Evolutionary conservation across 148 eudicot species (phyloP).

Genomic region (Fagopyrum tataricum): DNA sequence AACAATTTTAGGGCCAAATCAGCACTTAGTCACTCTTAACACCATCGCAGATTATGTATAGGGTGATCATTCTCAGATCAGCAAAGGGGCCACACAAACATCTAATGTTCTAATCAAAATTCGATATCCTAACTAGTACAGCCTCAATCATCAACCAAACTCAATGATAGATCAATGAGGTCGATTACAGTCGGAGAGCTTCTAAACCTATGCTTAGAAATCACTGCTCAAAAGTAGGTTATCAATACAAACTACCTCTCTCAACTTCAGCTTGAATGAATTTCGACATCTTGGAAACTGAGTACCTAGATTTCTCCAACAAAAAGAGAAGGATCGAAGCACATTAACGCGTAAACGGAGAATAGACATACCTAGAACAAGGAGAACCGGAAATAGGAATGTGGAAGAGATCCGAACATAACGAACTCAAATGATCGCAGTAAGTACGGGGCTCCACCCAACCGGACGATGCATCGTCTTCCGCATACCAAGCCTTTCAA

Average conservation of each 20-base stretch:
- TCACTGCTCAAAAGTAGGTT: background rate
- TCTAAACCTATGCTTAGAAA: background rate
- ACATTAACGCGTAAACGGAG: background rate
- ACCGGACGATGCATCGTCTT: conserved; percentile 28
- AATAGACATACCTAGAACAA: conserved; percentile 30
- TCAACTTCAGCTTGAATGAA: background rate
- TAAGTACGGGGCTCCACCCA: conserved; percentile 43
- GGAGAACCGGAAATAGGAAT: conserved; percentile 30
- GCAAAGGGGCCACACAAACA: background rate
- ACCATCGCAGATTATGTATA: background rate
- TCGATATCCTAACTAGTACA: background rate
- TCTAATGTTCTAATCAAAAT: background rate
- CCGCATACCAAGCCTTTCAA: conserved; percentile 20
- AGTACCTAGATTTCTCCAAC: background rate
- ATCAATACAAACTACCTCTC: background rate
- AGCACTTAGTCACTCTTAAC: background rate
- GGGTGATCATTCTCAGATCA: background rate
- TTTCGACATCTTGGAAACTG: background rate
- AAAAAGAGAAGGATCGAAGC: background rate
- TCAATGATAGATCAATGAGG: background rate
- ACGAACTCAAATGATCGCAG: conserved; percentile 32
- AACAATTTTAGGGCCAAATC: background rate
- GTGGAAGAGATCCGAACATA: conserved; percentile 29
- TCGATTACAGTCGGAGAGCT: background rate
- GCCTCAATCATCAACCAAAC: background rate